Evolutionary conservation across 208 protist species (phyloP).

Genomic region (Acanthamoeba castellanii): DNA sequence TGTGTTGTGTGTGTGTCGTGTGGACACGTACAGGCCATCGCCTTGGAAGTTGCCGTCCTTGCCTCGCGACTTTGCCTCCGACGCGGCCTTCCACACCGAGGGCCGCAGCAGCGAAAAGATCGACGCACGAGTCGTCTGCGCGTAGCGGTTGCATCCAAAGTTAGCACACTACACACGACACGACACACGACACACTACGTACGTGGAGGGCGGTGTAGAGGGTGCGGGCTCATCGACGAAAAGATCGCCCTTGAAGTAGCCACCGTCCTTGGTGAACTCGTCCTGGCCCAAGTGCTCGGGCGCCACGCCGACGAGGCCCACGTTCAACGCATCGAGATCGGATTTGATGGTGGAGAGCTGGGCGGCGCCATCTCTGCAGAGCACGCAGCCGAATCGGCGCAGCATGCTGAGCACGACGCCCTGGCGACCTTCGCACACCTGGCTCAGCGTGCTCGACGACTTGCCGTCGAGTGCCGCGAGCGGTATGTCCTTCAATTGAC

Average conservation of each 20-base stretch:
- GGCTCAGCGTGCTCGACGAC: background rate
- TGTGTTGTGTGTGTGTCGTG: no score
- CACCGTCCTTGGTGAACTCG: background rate
- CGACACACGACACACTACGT: background rate
- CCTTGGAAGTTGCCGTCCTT: background rate
- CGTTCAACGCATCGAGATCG: background rate
- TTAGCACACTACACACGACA: background rate
- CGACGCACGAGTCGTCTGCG: background rate
- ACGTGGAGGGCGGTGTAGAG: background rate
- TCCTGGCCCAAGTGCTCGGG: background rate
- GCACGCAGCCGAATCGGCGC: constrained; percentile 2
- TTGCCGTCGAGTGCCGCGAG: background rate
- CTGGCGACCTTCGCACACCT: background rate
- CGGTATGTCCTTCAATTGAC: background rate
- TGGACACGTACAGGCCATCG: constrained; percentile 7
- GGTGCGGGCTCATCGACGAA: background rate
- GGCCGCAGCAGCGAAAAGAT: background rate
- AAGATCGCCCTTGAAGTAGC: constrained; percentile 24
- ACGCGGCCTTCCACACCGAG: constrained; percentile 10
- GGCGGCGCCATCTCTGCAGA: background rate
- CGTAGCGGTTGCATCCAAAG: no score
- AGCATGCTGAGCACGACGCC: constrained; percentile 18
- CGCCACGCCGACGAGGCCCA: constrained; percentile 17
- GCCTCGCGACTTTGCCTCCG: background rate
- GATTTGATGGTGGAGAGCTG: background rate